Evolutionary conservation across 2,329 filamentous ascomycete species (phyloP).

Genomic region (Cercospora janseana): DNA sequence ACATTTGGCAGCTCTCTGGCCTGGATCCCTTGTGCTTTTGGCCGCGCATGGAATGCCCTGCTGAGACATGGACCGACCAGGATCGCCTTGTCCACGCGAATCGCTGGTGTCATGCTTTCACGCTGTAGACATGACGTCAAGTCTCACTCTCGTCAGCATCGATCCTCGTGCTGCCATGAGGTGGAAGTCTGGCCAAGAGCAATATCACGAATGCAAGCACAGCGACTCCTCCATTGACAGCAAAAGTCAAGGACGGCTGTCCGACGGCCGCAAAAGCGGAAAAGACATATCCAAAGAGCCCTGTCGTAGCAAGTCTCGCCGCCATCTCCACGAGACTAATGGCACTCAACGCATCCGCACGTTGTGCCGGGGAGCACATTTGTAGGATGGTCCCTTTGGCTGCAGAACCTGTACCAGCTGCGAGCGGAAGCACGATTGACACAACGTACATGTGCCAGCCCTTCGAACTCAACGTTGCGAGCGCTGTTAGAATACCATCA

Average conservation of each 20-base stretch:
- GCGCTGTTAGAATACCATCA: constrained; percentile 63
- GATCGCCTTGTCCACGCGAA: no score
- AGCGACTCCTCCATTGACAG: constrained; percentile 62
- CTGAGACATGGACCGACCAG: no score
- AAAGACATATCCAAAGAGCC: constrained; percentile 67
- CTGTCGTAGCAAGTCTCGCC: constrained; percentile 60
- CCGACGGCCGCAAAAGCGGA: constrained; percentile 61
- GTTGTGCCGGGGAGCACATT: constrained; percentile 62
- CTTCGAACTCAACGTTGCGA: constrained; percentile 60
- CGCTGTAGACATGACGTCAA: no score
- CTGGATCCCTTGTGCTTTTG: no score
- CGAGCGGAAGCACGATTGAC: constrained; percentile 64
- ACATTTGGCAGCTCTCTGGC: no score
- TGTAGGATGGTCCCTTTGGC: constrained; percentile 72
- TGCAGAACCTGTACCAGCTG: constrained; percentile 66
- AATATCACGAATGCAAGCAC: constrained; percentile 52
- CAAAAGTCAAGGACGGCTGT: constrained; percentile 62
- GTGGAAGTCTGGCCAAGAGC: constrained; percentile 48
- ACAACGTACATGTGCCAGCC: constrained; percentile 69
- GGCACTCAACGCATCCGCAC: constrained; percentile 65
- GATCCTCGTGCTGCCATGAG: constrained; percentile 39
- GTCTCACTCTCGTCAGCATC: constrained; percentile 16
- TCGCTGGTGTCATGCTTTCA: no score
- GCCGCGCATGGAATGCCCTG: no score
- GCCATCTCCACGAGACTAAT: constrained; percentile 70